Evolutionary conservation across 139 green algal genomes (phyloP).

Genomic region (Deuterostichococcus epilithicus): DNA sequence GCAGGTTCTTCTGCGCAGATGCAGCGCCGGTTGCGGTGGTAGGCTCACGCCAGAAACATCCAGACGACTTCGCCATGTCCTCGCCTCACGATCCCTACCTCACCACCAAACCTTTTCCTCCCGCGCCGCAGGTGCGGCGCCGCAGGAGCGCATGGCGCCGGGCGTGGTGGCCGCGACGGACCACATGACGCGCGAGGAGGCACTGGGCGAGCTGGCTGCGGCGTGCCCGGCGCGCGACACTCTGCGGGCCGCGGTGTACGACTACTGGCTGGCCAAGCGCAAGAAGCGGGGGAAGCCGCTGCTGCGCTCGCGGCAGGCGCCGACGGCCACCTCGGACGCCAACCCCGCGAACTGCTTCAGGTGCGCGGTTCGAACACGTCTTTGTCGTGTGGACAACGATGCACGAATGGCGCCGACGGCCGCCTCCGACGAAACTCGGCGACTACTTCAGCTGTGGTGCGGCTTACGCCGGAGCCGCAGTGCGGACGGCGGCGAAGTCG

Average conservation of each 20-base stretch:
- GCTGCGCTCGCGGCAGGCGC: constrained; percentile 78
- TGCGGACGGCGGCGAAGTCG: too few species aligned
- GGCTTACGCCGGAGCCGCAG: too few species aligned
- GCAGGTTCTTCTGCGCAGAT: too few species aligned
- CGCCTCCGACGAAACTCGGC: too few species aligned
- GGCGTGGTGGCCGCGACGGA: constrained; percentile 58
- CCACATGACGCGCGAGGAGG: constrained; percentile 63
- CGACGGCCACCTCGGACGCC: constrained; percentile 72
- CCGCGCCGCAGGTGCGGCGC: constrained; percentile 34
- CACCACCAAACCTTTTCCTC: constrained; percentile 17
- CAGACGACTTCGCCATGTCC: too few species aligned
- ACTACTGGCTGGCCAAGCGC: constrained; percentile 89
- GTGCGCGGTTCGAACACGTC: constrained; percentile 19
- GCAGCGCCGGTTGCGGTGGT: too few species aligned
- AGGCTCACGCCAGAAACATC: too few species aligned
- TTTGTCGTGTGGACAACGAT: too few species aligned
- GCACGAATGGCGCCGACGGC: too few species aligned
- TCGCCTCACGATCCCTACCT: too few species aligned
- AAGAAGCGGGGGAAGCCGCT: constrained; percentile 70
- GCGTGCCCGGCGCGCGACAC: constrained; percentile 23
- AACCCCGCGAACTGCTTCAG: constrained; percentile 97
- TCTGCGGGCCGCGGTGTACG: constrained; percentile 69
- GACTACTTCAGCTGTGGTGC: too few species aligned
- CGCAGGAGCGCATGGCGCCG: constrained; percentile 30
- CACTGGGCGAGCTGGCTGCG: constrained; percentile 46